phyloP scores from a whole-genome alignment of 2,329 filamentous ascomycete genomes.

The Elsinoe perseae region DNA sequence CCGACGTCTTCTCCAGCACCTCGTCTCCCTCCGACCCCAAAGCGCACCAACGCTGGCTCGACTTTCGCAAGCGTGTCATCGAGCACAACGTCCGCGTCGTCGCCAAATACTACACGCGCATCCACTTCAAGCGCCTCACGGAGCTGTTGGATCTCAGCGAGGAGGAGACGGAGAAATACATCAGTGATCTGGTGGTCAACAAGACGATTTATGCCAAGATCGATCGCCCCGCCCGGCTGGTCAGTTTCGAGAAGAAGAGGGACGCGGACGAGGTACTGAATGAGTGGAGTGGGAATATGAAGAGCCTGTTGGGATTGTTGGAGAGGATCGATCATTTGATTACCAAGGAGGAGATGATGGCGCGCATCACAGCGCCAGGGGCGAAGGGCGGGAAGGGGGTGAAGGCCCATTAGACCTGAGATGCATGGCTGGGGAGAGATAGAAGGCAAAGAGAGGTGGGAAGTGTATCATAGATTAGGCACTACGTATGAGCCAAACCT shows the following conservation, averaged over 20 bases:
- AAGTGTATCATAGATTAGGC: not conserved
- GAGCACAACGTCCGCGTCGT: slow-evolving; percentile 98
- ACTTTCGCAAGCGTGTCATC: slow-evolving; percentile 94
- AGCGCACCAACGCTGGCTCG: slow-evolving; percentile 79
- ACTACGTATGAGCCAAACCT: no score
- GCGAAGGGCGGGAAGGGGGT: slow-evolving; percentile 35
- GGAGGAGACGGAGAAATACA: slow-evolving; percentile 98
- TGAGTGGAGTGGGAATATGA: slow-evolving; percentile 98
- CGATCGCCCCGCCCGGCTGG: slow-evolving; percentile 81
- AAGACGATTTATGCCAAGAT: slow-evolving; percentile 99
- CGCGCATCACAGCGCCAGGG: slow-evolving; percentile 66
- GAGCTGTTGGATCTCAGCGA: slow-evolving; percentile 85
- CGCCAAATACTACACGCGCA: slow-evolving; percentile 97
- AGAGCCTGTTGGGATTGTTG: slow-evolving; percentile 73
- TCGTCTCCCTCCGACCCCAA: slow-evolving; percentile 61
- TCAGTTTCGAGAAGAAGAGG: slow-evolving; percentile 89
- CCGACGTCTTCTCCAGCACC: slow-evolving; percentile 73
- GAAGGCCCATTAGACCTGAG: slow-evolving; percentile 28
- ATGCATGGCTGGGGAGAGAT: not conserved
- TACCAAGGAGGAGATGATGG: slow-evolving; percentile 99
- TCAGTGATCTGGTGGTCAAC: slow-evolving; percentile 89
- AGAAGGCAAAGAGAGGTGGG: not conserved
- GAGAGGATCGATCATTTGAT: slow-evolving; percentile 96
- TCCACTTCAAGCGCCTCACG: slow-evolving; percentile 83
- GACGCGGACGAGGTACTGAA: slow-evolving; percentile 95